These are phyloP conservation scores for Barnettozyma hawaiiensis DNA, from an alignment of 1,139 yeast genomes.

Conservation along the genomic window DNA sequence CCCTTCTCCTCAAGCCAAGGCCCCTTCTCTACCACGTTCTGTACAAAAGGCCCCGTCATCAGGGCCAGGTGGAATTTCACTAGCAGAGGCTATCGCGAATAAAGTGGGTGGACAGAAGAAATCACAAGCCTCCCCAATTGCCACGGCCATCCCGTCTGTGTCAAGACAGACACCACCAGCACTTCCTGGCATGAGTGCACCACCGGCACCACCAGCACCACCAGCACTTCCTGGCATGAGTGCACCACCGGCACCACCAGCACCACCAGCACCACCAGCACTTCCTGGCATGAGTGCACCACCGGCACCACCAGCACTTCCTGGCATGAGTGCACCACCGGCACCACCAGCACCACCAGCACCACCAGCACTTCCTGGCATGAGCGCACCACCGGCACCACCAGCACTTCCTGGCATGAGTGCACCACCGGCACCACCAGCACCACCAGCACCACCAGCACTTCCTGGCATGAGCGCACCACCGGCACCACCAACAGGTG, in stretches of 20 bases:
- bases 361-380: conserved; percentile 11
- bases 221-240: too few relatives aligned
- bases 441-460: conserved; percentile 19
- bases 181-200: too few relatives aligned
- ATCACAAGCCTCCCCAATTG: conserved; percentile 21
- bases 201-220: conserved; percentile 31
- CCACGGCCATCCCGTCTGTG: conserved; percentile 27
- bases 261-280: conserved; percentile 18
- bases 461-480: too few relatives aligned
- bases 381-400: conserved; percentile 26
- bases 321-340: conserved; percentile 10
- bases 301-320: conserved; percentile 30
- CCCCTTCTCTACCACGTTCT: conserved; percentile 8
- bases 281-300: conserved; percentile 11
- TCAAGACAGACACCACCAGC: conserved; percentile 19
- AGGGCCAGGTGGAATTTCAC: conserved; percentile 16
- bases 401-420: conserved; percentile 22
- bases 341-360: conserved; percentile 18
- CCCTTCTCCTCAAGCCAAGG: conserved; percentile 18
- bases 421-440: conserved; percentile 10
- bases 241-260: conserved; percentile 15
- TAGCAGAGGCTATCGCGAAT: conserved; percentile 25
- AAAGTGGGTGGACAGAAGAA: conserved; percentile 19
- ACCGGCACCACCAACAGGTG: conserved; percentile 25
- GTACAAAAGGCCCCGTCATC: conserved; percentile 14